Percentiles rank a stretch among this genome's conserved stretches.
phyloP scores from a whole-genome alignment of 2,329 filamentous ascomycete species.

The Fusarium sp. region DNA sequence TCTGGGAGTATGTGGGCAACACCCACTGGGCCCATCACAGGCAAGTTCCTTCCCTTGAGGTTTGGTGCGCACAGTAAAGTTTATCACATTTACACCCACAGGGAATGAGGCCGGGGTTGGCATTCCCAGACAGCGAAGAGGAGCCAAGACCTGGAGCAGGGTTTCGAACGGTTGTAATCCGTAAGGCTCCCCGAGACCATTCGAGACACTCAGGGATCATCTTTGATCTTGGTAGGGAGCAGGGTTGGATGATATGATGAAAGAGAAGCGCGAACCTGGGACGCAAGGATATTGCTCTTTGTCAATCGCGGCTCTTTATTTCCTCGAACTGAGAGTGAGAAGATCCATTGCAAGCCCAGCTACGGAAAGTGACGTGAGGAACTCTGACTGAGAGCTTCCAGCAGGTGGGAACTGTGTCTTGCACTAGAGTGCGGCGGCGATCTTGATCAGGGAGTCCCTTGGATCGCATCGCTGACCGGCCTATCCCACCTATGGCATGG shows the following conservation, averaged over 20 bases:
- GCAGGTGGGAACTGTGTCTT: neutral
- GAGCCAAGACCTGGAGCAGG: neutral
- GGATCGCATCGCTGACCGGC: constrained; percentile 15
- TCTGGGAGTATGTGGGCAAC: neutral
- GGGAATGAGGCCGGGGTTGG: neutral
- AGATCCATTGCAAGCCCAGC: neutral
- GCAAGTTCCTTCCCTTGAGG: constrained; percentile 14
- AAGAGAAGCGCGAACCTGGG: neutral
- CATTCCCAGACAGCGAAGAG: neutral
- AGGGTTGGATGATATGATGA: neutral
- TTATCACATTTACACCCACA: neutral
- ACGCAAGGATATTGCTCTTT: neutral
- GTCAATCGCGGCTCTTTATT: neutral
- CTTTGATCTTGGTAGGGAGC: neutral
- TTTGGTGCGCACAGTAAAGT: constrained; percentile 4
- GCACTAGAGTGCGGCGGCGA: constrained; percentile 28
- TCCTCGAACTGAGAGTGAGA: neutral
- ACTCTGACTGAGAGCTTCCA: constrained; percentile 12
- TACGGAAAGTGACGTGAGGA: constrained; percentile 30
- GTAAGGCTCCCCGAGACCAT: neutral
- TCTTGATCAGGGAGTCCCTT: constrained; percentile 37
- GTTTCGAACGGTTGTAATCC: neutral
- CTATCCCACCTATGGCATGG: constrained; percentile 16
- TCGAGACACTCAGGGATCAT: neutral
- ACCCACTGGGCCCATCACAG: neutral